Conservation (phyloP, 2,329 filamentous ascomycete species). For the Penicillium brevicompactum region DNA sequence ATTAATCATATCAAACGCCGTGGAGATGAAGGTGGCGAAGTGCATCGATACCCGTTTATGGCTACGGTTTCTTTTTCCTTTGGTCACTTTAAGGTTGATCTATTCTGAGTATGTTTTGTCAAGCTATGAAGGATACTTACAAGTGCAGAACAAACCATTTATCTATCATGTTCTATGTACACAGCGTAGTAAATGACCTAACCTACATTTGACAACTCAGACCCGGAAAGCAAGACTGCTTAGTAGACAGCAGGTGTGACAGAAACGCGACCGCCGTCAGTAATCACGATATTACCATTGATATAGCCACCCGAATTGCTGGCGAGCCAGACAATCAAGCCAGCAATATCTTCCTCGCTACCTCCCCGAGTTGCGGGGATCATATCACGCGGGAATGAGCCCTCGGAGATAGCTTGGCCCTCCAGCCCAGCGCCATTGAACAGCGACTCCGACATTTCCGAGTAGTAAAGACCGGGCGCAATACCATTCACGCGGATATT, state of each 20-base stretch:
- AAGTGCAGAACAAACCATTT: neutral
- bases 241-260: conserved; percentile 59
- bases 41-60: neutral
- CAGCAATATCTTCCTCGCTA: conserved; percentile 64
- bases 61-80: neutral
- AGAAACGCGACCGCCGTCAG: conserved; percentile 65
- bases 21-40: neutral
- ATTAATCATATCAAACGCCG: conserved; percentile 12
- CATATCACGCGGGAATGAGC: conserved; percentile 44
- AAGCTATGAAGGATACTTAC: too few relatives aligned
- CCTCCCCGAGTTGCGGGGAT: conserved; percentile 64
- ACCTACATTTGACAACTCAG: too few relatives aligned
- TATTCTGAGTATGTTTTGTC: neutral
- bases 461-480: conserved; percentile 59
- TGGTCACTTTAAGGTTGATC: neutral
- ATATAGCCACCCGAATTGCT: conserved; percentile 66
- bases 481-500: conserved; percentile 54
- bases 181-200: neutral
- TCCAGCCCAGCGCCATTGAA: conserved; percentile 44
- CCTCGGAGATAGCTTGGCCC: conserved; percentile 39
- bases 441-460: conserved; percentile 60
- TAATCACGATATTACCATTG: conserved; percentile 64
- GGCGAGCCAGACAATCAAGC: conserved; percentile 66
- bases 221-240: neutral
- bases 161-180: neutral